These are phyloP conservation scores for Fereydounia khargensis DNA, from an alignment of 1,284 basidiomycete genomes.

Conservation along the genomic window DNA sequence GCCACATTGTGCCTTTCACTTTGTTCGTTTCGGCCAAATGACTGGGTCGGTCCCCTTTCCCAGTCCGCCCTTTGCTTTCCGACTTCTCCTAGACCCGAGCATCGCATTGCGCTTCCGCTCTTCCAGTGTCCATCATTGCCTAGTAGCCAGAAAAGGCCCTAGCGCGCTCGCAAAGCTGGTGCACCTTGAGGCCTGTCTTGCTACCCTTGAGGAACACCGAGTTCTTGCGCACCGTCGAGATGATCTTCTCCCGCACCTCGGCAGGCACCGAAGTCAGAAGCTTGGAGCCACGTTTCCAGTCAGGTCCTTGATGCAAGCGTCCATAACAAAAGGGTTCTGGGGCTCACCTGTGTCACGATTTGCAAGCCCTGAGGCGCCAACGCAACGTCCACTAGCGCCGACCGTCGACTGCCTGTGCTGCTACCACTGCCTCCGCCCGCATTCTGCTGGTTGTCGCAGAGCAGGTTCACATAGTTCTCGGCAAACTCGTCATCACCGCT, in stretches of 20 bases:
- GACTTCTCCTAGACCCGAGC: too few relatives aligned
- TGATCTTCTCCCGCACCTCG: constrained; percentile 40
- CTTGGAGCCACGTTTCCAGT: too few relatives aligned
- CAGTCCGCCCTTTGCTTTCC: too few relatives aligned
- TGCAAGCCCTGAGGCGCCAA: constrained; percentile 49
- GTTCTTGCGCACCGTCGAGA: constrained; percentile 49
- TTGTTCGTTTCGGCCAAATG: too few relatives aligned
- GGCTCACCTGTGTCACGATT: constrained; percentile 48
- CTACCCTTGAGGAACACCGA: constrained; percentile 51
- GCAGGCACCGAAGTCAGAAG: constrained; percentile 49
- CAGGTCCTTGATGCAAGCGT: too few relatives aligned
- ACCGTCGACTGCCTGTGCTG: constrained; percentile 33
- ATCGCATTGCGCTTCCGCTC: too few relatives aligned
- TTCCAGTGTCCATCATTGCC: too few relatives aligned
- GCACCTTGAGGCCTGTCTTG: constrained; percentile 52
- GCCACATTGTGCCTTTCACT: too few relatives aligned
- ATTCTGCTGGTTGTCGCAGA: constrained; percentile 30
- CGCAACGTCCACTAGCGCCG: constrained; percentile 50
- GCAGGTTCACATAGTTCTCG: constrained; percentile 28
- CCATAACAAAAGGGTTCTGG: too few relatives aligned
- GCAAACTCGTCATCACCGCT: constrained; percentile 28
- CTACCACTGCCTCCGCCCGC: too few relatives aligned
- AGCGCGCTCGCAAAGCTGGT: constrained; percentile 54
- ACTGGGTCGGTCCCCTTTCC: too few relatives aligned
- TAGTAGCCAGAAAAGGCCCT: constrained; percentile 52